Evolutionary conservation across 306 rosid species (phyloP), one percentile per base, ranked within the genome.

Genomic region (Malus fusca): DNA sequence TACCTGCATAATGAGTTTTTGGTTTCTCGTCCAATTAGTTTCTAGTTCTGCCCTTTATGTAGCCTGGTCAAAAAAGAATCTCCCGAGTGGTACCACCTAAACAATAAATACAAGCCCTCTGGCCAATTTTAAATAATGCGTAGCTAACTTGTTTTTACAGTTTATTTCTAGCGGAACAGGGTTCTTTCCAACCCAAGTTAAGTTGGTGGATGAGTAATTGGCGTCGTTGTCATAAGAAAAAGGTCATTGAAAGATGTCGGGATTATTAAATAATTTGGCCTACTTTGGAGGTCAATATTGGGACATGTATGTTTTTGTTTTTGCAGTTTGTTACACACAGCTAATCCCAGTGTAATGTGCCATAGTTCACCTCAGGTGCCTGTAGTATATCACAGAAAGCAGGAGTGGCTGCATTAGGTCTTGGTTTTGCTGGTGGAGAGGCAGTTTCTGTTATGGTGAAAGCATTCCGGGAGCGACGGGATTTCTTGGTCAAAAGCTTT

Each of bases 371-470:
- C 33, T 92, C 99, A 68, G 97, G 97, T 74, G 92, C 99, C 65
- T 76, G 97, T 88, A 96, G 99, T 52, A 88, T 96, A 84, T 68
- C 97, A 75, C 99, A 96, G 85, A 96, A 96, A 82, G 99, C 99
- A 23, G 99, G 35, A 33, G 93, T 96, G 43, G 96, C 99, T 65
- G 99, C 99, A 48, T 75, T 96, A 71, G 99, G 97, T 75, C 83
- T 96, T 56, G 99, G 99, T 72, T 86, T 88, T 79, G 97, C 93
- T 70, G 99, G 99, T 72, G 99, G 99, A n/a, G 96, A 90, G 87
- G 84, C 84, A 52, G 96, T 90, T 77, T 66, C 92, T 52, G 74
- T 42, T 23, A 96, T 96, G 99, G 98, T 90, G 76, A 96, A 89
- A 83, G 98, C 97, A 28, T 96, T 96, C 88, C 79, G 85, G 66